Conservation (phyloP, 2,329 filamentous ascomycete genomes). For the Aureobasidium sp. region DNA sequence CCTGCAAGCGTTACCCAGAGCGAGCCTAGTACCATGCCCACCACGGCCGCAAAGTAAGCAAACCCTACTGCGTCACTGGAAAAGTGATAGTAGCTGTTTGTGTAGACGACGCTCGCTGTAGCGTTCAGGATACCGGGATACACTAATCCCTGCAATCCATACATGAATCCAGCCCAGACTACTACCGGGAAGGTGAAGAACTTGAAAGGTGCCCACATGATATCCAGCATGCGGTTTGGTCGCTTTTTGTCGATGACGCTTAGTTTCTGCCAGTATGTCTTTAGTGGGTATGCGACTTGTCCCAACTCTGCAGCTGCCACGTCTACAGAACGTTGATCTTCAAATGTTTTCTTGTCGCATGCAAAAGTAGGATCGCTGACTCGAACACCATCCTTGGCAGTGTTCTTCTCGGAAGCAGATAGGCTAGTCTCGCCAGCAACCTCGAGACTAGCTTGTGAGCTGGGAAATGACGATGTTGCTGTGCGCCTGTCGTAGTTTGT, state of each 20-base stretch:
- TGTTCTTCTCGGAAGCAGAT: background rate
- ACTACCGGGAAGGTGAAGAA: slow-evolving; percentile 13
- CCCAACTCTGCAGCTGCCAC: slow-evolving; percentile 21
- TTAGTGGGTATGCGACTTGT: slow-evolving; percentile 26
- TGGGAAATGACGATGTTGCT: background rate
- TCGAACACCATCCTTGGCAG: background rate
- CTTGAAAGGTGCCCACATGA: slow-evolving; percentile 21
- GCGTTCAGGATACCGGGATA: slow-evolving; percentile 16
- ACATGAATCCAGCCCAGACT: slow-evolving; percentile 13
- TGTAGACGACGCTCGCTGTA: slow-evolving; percentile 15
- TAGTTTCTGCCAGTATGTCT: slow-evolving; percentile 37
- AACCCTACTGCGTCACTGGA: slow-evolving; percentile 26
- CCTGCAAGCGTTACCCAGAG: slow-evolving; percentile 31
- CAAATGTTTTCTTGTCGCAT: background rate
- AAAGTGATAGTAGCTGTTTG: slow-evolving; percentile 28
- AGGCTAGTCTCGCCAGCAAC: background rate
- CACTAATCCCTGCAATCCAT: slow-evolving; percentile 13
- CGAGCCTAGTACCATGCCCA: slow-evolving; percentile 20
- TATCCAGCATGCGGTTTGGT: slow-evolving; percentile 34
- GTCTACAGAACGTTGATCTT: background rate
- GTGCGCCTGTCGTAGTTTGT: slow-evolving; percentile 38
- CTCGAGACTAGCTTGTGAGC: background rate
- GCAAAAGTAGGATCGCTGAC: background rate
- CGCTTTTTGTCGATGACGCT: slow-evolving; percentile 33
- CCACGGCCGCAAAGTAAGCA: slow-evolving; percentile 24